Conservation (phyloP, 108 stramenopile species). For the Cyclotella atomus region DNA sequence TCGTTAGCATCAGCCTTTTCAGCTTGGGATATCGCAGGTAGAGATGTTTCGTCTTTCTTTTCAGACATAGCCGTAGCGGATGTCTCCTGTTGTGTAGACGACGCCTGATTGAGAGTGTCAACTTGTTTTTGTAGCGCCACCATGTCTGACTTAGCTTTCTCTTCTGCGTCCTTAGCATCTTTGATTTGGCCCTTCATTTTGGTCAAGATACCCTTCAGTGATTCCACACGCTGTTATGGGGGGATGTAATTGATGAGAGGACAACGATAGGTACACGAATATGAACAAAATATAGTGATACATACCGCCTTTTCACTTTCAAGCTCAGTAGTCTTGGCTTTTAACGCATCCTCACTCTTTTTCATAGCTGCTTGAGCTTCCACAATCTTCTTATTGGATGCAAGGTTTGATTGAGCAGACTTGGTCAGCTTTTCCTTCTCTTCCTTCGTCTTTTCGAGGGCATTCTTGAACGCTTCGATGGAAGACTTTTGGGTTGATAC, state of each 20-base stretch:
- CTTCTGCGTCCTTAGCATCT: slow-evolving; percentile 26
- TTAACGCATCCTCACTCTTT: slow-evolving; percentile 31
- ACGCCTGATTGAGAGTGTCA: slow-evolving; percentile 16
- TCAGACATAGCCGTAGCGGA: neutral
- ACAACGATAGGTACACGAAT: too few relatives aligned
- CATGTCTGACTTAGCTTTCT: slow-evolving; percentile 30
- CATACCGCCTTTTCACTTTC: slow-evolving; percentile 16
- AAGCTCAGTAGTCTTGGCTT: slow-evolving; percentile 19
- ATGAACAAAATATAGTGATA: neutral
- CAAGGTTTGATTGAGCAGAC: slow-evolving; percentile 18
- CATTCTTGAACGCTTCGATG: slow-evolving; percentile 56
- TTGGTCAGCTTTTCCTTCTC: slow-evolving; percentile 45
- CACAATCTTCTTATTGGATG: slow-evolving; percentile 25
- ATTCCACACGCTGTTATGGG: slow-evolving; percentile 5
- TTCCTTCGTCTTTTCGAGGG: slow-evolving; percentile 56
- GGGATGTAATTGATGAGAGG: too few relatives aligned
- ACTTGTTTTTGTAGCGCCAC: slow-evolving; percentile 38
- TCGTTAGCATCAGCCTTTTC: slow-evolving; percentile 3
- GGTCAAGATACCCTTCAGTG: slow-evolving; percentile 23
- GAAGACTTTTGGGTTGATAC: slow-evolving; percentile 49
- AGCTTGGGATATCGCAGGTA: neutral
- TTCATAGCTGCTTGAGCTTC: slow-evolving; percentile 44
- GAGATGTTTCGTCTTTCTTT: neutral
- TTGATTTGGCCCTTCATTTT: slow-evolving; percentile 30
- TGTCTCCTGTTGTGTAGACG: neutral